Evolutionary conservation across 352 stramenopile genomes (phyloP).

Genomic region (Phytophthora chlamydospora): DNA sequence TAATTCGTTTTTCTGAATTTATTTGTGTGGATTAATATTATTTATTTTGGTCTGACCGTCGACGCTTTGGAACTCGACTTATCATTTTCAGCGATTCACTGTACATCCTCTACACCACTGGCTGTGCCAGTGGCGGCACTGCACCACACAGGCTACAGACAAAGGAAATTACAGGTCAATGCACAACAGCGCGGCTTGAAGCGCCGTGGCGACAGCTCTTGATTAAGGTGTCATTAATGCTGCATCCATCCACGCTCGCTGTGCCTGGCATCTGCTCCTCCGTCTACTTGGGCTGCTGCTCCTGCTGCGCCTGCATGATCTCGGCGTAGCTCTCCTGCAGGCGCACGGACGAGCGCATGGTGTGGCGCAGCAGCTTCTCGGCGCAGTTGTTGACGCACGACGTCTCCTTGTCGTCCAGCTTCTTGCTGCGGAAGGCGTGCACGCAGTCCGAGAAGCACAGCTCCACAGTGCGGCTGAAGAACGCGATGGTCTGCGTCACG

Average conservation of each 20-base stretch:
- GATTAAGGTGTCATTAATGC: conserved; percentile 7
- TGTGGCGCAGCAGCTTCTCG: conserved; percentile 92
- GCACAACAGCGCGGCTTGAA: background rate
- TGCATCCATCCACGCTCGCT: background rate
- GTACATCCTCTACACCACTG: too few species aligned
- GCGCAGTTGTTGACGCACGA: conserved; percentile 90
- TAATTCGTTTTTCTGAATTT: too few species aligned
- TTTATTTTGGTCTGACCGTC: too few species aligned
- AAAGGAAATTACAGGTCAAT: background rate
- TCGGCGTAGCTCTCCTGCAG: conserved; percentile 90
- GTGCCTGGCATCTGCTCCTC: conserved; percentile 3
- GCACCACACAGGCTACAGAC: too few species aligned
- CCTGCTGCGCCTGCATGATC: conserved; percentile 86
- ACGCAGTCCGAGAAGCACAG: conserved; percentile 91
- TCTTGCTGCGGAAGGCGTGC: conserved; percentile 92
- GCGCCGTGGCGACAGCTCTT: conserved; percentile 3
- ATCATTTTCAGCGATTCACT: too few species aligned
- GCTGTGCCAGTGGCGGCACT: too few species aligned
- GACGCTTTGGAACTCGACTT: too few species aligned
- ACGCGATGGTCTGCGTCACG: conserved; percentile 88
- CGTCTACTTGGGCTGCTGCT: conserved; percentile 58
- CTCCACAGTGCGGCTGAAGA: conserved; percentile 92
- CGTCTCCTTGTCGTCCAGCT: conserved; percentile 90
- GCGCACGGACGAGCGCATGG: conserved; percentile 89
- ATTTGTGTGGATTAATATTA: too few species aligned